These are phyloP conservation scores for Aspergillus egyptiacus DNA, from an alignment of 495 filamentous ascomycete genomes.

Conservation along the genomic window DNA sequence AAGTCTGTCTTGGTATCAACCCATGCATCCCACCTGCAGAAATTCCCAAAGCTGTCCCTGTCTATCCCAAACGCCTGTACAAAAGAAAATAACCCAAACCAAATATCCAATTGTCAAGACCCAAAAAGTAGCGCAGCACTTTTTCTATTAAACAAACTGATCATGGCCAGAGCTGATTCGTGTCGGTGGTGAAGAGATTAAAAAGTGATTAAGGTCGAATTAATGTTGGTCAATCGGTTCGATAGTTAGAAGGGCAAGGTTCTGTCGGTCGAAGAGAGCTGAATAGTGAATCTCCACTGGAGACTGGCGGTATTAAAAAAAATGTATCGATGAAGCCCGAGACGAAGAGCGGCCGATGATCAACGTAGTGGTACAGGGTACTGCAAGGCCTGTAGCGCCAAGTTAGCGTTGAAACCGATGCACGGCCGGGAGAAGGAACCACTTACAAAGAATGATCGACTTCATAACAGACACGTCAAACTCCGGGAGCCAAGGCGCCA, in stretches of 20 bases:
- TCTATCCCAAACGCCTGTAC: constrained; percentile 42
- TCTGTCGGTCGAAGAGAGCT: constrained; percentile 13
- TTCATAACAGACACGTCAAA: constrained; percentile 30
- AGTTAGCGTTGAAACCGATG: constrained; percentile 23
- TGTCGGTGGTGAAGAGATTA: constrained; percentile 18
- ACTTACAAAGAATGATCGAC: constrained; percentile 32
- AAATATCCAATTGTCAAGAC: constrained; percentile 15
- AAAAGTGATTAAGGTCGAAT: constrained; percentile 13
- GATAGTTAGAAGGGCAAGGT: constrained; percentile 8
- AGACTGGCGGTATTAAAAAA: constrained; percentile 31
- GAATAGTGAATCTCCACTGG: constrained; percentile 13
- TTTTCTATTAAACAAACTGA: constrained; percentile 29
- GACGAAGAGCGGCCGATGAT: constrained; percentile 19
- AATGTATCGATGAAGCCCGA: constrained; percentile 29
- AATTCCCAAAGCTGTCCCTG: constrained; percentile 32
- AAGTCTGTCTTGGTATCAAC: constrained; percentile 42
- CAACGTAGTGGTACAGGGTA: constrained; percentile 36
- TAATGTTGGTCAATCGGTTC: constrained; percentile 9
- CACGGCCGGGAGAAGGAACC: constrained; percentile 1
- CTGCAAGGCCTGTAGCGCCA: constrained; percentile 21
- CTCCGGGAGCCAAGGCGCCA: constrained; percentile 28
- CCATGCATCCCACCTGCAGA: constrained; percentile 44
- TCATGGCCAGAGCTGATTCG: constrained; percentile 25
- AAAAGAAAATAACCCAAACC: constrained; percentile 14
- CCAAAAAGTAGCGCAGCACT: constrained; percentile 22